Base-by-base conservation (phyloP, 1,139 yeast genomes). In the Candida glucosophila region DNA sequence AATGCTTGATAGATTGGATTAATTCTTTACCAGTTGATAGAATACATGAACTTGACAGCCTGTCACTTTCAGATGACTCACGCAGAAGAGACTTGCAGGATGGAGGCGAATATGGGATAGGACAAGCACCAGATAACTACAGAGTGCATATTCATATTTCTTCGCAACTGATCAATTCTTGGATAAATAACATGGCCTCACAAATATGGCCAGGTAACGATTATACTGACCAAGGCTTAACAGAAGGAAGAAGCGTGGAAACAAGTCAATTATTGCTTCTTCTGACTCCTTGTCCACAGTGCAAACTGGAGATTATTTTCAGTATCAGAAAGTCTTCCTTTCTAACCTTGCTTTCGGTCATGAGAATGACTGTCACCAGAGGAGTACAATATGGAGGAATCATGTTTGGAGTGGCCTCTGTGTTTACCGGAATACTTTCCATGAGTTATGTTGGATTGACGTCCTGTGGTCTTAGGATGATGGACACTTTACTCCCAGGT, bases 1-100 rank as follows among this genome's bases (percentile, higher is more conserved):
- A 56, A 33, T 64, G 71, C 32, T 41, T 64, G 15, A 30, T 58
- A 9, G 70, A 63, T 31, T 64, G 70, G 69, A 57, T 61, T 41
- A 52, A 55, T 33, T 48, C 64, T 5, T 41, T 62, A 12, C 58
- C 62, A 4, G 30, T 49, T 8, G 52, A 53, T 24, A 53, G 55
- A 27, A 31, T 55, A 13, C 44, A 44, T 17, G 34, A 54, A 0
- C 35, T 51, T n/a, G 47, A 51, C 18, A 30, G 27, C 19, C n/a
- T n/a, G n/a, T 19, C 32, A 4, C 12, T 29, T 10, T 11, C 25
- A 4, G 34, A 28, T 3, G 28, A 19, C 6, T 14, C 26, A 6
- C 18, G 32, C 20, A 21, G 29, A 17, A 22, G 6, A 14, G 27
- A 13, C 14, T 26, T 20, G 18, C 20, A 22, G 13, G 23, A 15